These are phyloP conservation scores for Wickerhamiella nectarea DNA, from an alignment of 805 yeast species.

Conservation along the genomic window DNA sequence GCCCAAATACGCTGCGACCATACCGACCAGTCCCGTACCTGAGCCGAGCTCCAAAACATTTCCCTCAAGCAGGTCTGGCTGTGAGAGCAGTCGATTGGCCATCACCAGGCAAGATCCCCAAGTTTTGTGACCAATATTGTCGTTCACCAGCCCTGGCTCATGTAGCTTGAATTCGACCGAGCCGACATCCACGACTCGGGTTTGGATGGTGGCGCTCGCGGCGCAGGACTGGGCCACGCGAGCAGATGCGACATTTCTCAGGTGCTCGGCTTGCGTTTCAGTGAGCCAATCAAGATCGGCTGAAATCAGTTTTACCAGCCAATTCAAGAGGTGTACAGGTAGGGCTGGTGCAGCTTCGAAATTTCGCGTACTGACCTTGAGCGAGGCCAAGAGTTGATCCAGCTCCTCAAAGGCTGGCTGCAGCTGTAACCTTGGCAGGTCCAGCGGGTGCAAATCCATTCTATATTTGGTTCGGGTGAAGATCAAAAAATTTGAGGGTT, in stretches of 20 bases:
- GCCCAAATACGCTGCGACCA: conserved; percentile 46
- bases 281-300: conserved; percentile 33
- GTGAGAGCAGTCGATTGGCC: conserved; percentile 34
- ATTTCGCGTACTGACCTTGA: conserved; percentile 15
- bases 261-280: conserved; percentile 23
- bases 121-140: conserved; percentile 80
- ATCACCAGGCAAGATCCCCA: conserved; percentile 87
- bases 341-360: conserved; percentile 12
- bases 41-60: conserved; percentile 61
- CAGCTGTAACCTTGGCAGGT: conserved; percentile 20
- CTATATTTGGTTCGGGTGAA: neutral
- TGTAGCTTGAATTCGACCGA: conserved; percentile 31
- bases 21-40: conserved; percentile 88
- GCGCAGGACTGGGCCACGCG: conserved; percentile 76
- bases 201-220: conserved; percentile 64
- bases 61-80: conserved; percentile 19
- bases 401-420: conserved; percentile 17
- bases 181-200: conserved; percentile 42
- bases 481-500: neutral
- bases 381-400: conserved; percentile 10
- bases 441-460: conserved; percentile 18
- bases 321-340: conserved; percentile 20
- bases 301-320: conserved; percentile 25
- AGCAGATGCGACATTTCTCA: conserved; percentile 44
- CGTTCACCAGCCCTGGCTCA: conserved; percentile 81